Conservation (phyloP, 202 grass and related monocot species). For the Digitaria exilis region DNA sequence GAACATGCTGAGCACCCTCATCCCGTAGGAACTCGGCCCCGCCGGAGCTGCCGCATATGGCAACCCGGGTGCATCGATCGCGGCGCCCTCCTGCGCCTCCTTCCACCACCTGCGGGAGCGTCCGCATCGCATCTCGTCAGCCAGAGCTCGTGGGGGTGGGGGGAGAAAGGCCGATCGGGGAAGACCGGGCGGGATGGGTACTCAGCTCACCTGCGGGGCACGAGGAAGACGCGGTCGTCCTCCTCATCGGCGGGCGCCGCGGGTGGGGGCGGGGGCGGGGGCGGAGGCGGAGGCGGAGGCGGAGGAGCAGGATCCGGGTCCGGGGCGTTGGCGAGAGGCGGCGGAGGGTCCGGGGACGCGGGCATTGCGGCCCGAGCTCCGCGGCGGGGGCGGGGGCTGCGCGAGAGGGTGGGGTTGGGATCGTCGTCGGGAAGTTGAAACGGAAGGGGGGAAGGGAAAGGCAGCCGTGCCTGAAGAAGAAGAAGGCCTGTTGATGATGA, state of each 20-base stretch:
- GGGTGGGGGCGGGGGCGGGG: no score
- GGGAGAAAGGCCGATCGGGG: background rate
- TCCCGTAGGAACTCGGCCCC: constrained; percentile 18
- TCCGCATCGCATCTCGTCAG: constrained; percentile 14
- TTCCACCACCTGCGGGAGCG: constrained; percentile 67
- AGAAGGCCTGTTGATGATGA: no score
- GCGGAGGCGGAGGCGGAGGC: background rate
- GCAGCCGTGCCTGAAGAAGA: no score
- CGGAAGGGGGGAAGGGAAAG: background rate
- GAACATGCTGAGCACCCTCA: constrained; percentile 69
- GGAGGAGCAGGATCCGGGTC: constrained; percentile 7
- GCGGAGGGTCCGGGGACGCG: constrained; percentile 39
- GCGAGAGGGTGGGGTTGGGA: background rate
- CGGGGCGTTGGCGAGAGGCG: constrained; percentile 3
- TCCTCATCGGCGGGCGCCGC: constrained; percentile 27
- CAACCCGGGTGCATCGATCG: constrained; percentile 53
- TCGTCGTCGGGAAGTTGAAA: constrained; percentile 12
- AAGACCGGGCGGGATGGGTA: background rate
- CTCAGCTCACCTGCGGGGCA: constrained; percentile 53
- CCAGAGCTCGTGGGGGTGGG: no score
- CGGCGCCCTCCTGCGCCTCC: constrained; percentile 51
- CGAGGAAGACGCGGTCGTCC: constrained; percentile 71
- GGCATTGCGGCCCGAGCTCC: constrained; percentile 34
- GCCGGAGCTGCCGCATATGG: constrained; percentile 44
- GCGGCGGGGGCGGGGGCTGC: background rate